These are phyloP conservation scores for Lipomyces chichibuensis DNA, from an alignment of 805 yeast species.

Conservation along the genomic window DNA sequence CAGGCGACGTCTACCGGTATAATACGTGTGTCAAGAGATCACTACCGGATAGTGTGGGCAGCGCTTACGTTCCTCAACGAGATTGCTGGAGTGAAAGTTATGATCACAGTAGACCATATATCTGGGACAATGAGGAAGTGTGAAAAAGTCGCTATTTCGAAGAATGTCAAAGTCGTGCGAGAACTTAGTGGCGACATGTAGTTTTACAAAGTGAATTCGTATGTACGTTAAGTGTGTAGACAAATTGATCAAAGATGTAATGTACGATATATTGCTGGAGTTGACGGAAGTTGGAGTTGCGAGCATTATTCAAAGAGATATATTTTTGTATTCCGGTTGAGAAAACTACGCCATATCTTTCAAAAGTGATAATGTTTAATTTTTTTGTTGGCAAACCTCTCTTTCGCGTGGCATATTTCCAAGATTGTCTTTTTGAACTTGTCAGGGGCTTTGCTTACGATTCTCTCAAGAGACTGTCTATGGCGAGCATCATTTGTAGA, in stretches of 20 bases:
- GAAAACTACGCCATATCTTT: too few relatives aligned
- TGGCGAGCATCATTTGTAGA: too few relatives aligned
- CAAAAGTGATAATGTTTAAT: too few relatives aligned
- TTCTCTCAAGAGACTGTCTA: too few relatives aligned
- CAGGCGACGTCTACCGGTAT: conserved; percentile 83
- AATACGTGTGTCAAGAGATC: conserved; percentile 70
- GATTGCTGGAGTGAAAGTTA: conserved; percentile 54
- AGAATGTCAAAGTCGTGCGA: conserved; percentile 7
- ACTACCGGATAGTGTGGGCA: conserved; percentile 62
- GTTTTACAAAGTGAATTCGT: not conserved
- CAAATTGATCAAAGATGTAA: not conserved
- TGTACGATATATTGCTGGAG: not conserved
- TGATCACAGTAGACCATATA: conserved; percentile 65
- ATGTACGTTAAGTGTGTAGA: not conserved
- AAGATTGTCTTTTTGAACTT: too few relatives aligned
- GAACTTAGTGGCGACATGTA: not conserved
- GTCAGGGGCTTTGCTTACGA: too few relatives aligned
- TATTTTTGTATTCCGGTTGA: too few relatives aligned
- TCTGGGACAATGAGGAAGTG: conserved; percentile 82
- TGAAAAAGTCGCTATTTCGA: conserved; percentile 65
- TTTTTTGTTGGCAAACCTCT: too few relatives aligned
- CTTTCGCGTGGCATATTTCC: too few relatives aligned
- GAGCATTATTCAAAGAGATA: too few relatives aligned
- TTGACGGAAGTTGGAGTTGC: not conserved
- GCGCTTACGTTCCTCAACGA: conserved; percentile 56